These are phyloP conservation scores for Saccharum spontaneum DNA, from an alignment of 176 grass and related monocot species.

Conservation along the genomic window DNA sequence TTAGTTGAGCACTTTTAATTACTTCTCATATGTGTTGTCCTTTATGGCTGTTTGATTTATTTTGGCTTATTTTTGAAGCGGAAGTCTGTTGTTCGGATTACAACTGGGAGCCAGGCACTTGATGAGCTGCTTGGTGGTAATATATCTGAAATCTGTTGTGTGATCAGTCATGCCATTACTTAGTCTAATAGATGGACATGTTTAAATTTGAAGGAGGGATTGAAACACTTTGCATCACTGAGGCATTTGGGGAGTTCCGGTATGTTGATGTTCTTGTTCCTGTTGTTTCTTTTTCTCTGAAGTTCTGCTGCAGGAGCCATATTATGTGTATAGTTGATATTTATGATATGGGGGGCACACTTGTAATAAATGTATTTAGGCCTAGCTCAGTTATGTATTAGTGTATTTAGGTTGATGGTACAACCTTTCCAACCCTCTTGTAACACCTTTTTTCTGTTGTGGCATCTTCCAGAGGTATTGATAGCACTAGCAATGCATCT, in stretches of 20 bases:
- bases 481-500: neutral
- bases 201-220: slow-evolving; percentile 72
- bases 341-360: neutral
- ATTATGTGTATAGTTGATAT: neutral
- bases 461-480: neutral
- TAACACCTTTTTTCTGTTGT: neutral
- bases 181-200: slow-evolving; percentile 2
- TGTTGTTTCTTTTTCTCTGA: neutral
- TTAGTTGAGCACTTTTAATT: neutral
- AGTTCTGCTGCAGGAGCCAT: neutral
- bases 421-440: neutral
- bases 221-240: slow-evolving; percentile 88
- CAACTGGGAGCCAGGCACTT: slow-evolving; percentile 77
- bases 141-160: slow-evolving; percentile 15
- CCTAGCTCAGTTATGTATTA: neutral
- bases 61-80: slow-evolving; percentile 39
- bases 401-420: neutral
- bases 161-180: slow-evolving; percentile 10
- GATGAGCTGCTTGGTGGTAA: slow-evolving; percentile 82
- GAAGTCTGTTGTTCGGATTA: slow-evolving; percentile 72
- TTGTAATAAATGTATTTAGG: neutral
- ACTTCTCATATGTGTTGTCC: neutral
- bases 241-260: slow-evolving; percentile 93
- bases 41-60: slow-evolving; percentile 1
- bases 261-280: slow-evolving; percentile 34